Evolutionary conservation across 768 basidiomycete species (phyloP).

Genomic region (Termitomyces bulborhizus): DNA sequence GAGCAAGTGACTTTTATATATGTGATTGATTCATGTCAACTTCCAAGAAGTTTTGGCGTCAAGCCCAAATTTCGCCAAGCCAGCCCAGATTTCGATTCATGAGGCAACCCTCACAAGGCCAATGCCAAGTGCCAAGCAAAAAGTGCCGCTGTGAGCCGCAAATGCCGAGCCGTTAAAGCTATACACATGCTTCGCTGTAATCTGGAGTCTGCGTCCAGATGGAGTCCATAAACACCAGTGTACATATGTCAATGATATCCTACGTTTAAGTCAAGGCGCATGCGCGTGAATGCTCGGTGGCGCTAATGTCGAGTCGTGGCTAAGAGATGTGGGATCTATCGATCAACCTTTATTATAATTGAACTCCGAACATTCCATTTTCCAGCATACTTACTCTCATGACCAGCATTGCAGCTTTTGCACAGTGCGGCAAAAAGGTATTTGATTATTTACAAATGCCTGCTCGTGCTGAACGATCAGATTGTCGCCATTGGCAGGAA

Average conservation of each 20-base stretch:
- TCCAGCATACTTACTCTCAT: not conserved
- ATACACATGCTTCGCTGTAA: no score
- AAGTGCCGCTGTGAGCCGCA: not conserved
- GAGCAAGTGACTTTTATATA: constrained; percentile 9
- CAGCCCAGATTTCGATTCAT: constrained; percentile 6
- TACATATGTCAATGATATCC: no score
- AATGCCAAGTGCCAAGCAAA: constrained; percentile 16
- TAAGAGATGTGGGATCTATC: not conserved
- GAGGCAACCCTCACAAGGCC: not conserved
- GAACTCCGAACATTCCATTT: not conserved
- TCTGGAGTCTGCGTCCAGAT: no score
- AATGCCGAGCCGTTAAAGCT: not conserved
- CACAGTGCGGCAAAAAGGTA: constrained; percentile 33
- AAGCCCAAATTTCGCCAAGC: constrained; percentile 10
- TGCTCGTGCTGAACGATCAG: constrained; percentile 26
- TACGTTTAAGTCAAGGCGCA: no score
- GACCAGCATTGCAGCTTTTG: constrained; percentile 21
- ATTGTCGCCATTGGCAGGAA: constrained; percentile 96
- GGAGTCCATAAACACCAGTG: no score
- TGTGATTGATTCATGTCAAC: constrained; percentile 8
- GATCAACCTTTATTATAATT: constrained; percentile 3
- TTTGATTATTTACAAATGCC: not conserved
- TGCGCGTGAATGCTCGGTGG: not conserved
- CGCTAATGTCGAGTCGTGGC: not conserved
- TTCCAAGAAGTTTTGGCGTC: constrained; percentile 17